Base-by-base conservation (phyloP, 176 grass and related monocot species). In the Poa pratensis region DNA sequence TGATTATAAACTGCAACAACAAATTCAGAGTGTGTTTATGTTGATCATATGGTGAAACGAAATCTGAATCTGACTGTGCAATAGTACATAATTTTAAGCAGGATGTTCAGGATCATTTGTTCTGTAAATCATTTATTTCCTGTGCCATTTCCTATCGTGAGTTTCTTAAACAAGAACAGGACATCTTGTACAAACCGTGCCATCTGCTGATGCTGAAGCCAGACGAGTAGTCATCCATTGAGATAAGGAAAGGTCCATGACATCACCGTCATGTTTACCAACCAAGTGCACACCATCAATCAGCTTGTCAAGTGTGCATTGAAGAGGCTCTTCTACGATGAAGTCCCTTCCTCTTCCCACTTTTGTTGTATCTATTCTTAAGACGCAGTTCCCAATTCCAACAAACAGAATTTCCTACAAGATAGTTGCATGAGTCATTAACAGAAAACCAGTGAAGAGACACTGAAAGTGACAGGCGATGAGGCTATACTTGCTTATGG, bases 191-290 rank as follows among this genome's bases (percentile, higher is more conserved):
- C 89, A 83, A 87, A 98, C 96, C 91, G 51, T 95, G 85, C 96
- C 96, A 95, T 98, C 93, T 90, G 90, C 94, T 35, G 96, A 98
- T 78, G 93, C 86, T 53, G 96, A 98, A 80, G 89, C 96, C 9
- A 98, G 80, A 53, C 93, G 96, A 1, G 93, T 98, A 55, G 87
- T 93, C 96, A 98, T 98, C 96, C 96, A 98, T 79, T 98, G 96
- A 63, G 93, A 98, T 74, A 98, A 89, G 20, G 96, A 95, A 13
- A 98, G 79, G 82, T 94, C 93, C 34, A 89, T 98, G 35, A 98
- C 51, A 69, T 98, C 89, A 63, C 77, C 93, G 64, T 92, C 91
- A 85, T 98, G 96, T 91, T 98, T 95, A 85, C 96, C 96, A 80
- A 98, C 86, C 80, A 83, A 23, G 18, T 84, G 79, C 18, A 98